Base-by-base conservation (phyloP, 495 filamentous ascomycete species). In the Penicillium tannophilum region DNA sequence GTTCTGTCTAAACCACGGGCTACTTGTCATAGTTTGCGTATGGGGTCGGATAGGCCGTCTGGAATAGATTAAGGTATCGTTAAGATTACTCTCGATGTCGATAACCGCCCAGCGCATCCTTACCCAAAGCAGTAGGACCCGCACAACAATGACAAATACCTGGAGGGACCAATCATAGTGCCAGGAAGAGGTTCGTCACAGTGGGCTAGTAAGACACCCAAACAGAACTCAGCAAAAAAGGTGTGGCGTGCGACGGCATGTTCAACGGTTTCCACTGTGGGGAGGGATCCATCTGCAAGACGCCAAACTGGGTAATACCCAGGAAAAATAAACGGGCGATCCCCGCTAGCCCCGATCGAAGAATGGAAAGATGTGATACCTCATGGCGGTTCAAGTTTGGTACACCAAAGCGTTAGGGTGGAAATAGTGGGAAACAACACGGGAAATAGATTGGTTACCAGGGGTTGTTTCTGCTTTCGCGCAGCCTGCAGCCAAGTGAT, bases 71-170 rank as follows among this genome's bases (percentile, higher is more conserved):
- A 62, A 58, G 30, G 30, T 54, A 55, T 55, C n/a, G 54, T 43
- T 47, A 16, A 44, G 31, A 33, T 50, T 59, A 55, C 51, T 47
- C 35, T 17, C 39, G 39, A 12, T 52, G 62, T 59, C 54, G 43
- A 55, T 61, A 62, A 14, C 62, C 64, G 68, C 60, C 55, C 30
- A 43, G 49, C 56, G 8, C 60, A 76, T 75, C 74, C 59, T 65
- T 72, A 11, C 67, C 71, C 33, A 28, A 65, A 66, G 4, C 14
- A 46, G 59, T 30, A 63, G 39, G 39, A 24, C 53, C 36, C 60
- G 44, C 45, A 44, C 39, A 46, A 67, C 53, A 72, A 72, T 76
- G 71, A 75, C 74, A 76, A 76, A 76, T 76, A 76, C 65, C 59
- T 68, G 61, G 43, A 36, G 36, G 52, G 19, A 31, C 58, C 58